phyloP scores from a whole-genome alignment of 2,329 filamentous ascomycete species.

The Diaporthe aspalathi region DNA sequence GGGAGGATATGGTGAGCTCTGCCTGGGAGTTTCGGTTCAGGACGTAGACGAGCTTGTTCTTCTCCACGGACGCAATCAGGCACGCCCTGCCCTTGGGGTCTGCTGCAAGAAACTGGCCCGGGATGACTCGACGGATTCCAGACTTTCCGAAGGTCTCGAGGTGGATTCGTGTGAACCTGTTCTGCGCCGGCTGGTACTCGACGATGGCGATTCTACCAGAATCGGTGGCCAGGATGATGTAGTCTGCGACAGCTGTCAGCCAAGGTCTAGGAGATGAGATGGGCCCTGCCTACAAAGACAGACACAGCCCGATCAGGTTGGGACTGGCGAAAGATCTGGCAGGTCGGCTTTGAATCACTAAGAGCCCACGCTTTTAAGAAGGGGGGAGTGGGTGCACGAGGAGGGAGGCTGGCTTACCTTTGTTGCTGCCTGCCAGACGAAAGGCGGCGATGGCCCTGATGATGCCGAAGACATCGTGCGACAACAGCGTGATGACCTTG shows the following conservation, averaged over 20 bases:
- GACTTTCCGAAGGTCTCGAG: slow-evolving; percentile 99
- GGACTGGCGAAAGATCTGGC: slow-evolving; percentile 54
- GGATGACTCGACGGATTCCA: slow-evolving; percentile 90
- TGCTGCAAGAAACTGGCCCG: slow-evolving; percentile 94
- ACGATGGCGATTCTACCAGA: slow-evolving; percentile 94
- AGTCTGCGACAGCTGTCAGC: slow-evolving; percentile 71
- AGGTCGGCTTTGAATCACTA: slow-evolving; percentile 78
- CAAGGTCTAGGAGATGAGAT: slow-evolving; percentile 10
- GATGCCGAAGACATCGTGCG: slow-evolving; percentile 96
- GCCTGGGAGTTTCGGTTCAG: slow-evolving; percentile 95
- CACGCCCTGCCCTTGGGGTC: slow-evolving; percentile 97
- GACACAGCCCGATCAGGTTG: slow-evolving; percentile 40
- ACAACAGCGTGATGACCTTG: slow-evolving; percentile 86
- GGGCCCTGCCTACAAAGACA: slow-evolving; percentile 38
- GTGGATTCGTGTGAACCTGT: slow-evolving; percentile 89
- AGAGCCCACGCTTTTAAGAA: slow-evolving; percentile 61
- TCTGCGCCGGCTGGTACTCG: slow-evolving; percentile 88
- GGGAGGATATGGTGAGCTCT: slow-evolving; percentile 95
- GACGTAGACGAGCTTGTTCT: slow-evolving; percentile 99
- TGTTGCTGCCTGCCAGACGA: slow-evolving; percentile 90
- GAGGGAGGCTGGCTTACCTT: slow-evolving; percentile 76
- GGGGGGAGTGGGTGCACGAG: slow-evolving; percentile 41
- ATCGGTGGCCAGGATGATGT: slow-evolving; percentile 94
- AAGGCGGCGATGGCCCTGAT: slow-evolving; percentile 91
- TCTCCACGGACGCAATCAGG: slow-evolving; percentile 92